Conservation (phyloP, 805 yeast genomes). For the Teunomyces kruisii region DNA sequence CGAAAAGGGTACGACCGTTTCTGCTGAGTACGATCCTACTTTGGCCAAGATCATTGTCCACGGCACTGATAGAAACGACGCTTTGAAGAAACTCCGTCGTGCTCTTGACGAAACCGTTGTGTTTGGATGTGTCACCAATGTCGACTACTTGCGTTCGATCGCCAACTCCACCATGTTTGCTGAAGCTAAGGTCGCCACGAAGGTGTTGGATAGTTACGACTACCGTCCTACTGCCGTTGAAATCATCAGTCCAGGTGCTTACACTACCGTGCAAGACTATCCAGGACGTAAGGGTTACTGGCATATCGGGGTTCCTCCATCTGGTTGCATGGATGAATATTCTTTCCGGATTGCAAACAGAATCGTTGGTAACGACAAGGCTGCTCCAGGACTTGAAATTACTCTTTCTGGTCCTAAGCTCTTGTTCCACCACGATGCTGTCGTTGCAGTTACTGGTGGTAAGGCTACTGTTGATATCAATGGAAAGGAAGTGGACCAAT, state of each 20-base stretch:
- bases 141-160: conserved; percentile 84
- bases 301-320: conserved; percentile 96
- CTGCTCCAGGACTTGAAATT: conserved; percentile 87
- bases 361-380: conserved; percentile 80
- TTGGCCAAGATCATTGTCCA: conserved; percentile 95
- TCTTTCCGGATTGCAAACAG: conserved; percentile 88
- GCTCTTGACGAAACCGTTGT: conserved; percentile 87
- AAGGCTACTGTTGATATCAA: conserved; percentile 64
- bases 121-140: conserved; percentile 84
- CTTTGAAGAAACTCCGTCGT: conserved; percentile 68
- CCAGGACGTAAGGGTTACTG: conserved; percentile 91
- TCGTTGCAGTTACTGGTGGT: conserved; percentile 89
- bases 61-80: conserved; percentile 85
- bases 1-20: conserved; percentile 76
- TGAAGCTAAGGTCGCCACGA: conserved; percentile 81
- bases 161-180: conserved; percentile 84
- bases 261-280: conserved; percentile 94
- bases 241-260: conserved; percentile 66
- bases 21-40: conserved; percentile 96
- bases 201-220: conserved; percentile 76
- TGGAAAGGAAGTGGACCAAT: conserved; percentile 55
- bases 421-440: conserved; percentile 76
- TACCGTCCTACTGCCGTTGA: conserved; percentile 86
- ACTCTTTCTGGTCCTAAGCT: conserved; percentile 87
- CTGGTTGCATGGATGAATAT: conserved; percentile 96